Evolutionary conservation across 2,329 filamentous ascomycete genomes (phyloP).

Genomic region (Fusarium sambucinum): DNA sequence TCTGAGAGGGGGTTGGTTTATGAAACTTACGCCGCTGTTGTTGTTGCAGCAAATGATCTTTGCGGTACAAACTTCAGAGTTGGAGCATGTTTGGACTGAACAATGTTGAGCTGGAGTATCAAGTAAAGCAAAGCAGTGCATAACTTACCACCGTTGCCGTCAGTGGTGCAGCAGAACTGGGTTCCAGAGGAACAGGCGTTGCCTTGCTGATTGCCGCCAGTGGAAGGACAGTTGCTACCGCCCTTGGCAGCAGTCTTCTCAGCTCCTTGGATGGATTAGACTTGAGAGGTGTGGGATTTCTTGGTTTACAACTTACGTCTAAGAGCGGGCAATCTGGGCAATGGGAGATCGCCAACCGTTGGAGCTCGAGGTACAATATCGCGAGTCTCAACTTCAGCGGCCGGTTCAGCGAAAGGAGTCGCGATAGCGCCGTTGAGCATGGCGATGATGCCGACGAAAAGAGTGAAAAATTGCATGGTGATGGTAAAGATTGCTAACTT

Average conservation of each 20-base stretch:
- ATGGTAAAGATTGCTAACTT: neutral
- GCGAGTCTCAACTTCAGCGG: constrained; percentile 14
- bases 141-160: constrained; percentile 30
- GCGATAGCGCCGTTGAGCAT: constrained; percentile 25
- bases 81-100: constrained; percentile 29
- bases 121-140: neutral
- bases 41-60: constrained; percentile 46
- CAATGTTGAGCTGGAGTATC: neutral
- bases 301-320: neutral
- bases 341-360: constrained; percentile 21
- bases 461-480: constrained; percentile 30
- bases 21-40: constrained; percentile 40
- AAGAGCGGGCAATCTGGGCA: constrained; percentile 9
- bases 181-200: constrained; percentile 19
- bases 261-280: neutral
- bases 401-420: constrained; percentile 10
- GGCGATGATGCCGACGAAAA: constrained; percentile 17
- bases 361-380: constrained; percentile 23
- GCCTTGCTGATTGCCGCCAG: neutral
- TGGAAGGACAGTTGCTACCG: neutral
- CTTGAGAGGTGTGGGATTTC: neutral
- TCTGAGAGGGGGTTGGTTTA: fast-evolving
- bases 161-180: constrained; percentile 36
- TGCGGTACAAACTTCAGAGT: constrained; percentile 30
- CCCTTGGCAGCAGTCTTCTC: neutral